Evolutionary conservation across 208 protist genomes (phyloP).

Genomic region (Angomonas ambiguus): DNA sequence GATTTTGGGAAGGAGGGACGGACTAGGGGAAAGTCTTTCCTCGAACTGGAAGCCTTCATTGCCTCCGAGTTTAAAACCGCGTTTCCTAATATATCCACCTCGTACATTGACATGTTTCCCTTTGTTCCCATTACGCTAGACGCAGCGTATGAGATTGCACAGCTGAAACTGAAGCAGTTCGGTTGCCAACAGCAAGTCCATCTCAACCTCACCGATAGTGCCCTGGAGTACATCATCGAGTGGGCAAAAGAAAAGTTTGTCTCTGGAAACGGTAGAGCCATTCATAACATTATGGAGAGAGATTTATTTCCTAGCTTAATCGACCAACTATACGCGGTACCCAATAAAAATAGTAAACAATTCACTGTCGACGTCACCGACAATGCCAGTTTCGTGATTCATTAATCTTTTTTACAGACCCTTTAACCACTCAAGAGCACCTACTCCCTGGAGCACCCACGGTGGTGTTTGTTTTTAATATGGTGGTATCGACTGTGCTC

Average conservation of each 20-base stretch:
- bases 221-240: background rate
- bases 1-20: slow-evolving; percentile 76
- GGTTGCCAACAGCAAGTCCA: background rate
- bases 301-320: background rate
- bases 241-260: background rate
- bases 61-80: slow-evolving; percentile 46
- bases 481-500: too few relatives aligned
- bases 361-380: background rate
- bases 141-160: background rate
- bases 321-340: too few relatives aligned
- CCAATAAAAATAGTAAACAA: too few relatives aligned
- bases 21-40: slow-evolving; percentile 51
- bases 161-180: background rate
- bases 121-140: slow-evolving; percentile 40
- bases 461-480: too few relatives aligned
- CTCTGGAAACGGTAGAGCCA: background rate
- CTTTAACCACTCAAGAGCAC: too few relatives aligned
- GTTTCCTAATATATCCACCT: slow-evolving; percentile 43
- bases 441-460: too few relatives aligned
- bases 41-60: slow-evolving; percentile 59
- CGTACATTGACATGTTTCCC: slow-evolving; percentile 53
- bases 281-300: background rate
- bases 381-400: too few relatives aligned
- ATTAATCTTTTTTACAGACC: too few relatives aligned
- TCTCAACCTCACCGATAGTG: background rate